phyloP scores from a whole-genome alignment of 495 filamentous ascomycete genomes.

The Neurospora tetrasperma region DNA sequence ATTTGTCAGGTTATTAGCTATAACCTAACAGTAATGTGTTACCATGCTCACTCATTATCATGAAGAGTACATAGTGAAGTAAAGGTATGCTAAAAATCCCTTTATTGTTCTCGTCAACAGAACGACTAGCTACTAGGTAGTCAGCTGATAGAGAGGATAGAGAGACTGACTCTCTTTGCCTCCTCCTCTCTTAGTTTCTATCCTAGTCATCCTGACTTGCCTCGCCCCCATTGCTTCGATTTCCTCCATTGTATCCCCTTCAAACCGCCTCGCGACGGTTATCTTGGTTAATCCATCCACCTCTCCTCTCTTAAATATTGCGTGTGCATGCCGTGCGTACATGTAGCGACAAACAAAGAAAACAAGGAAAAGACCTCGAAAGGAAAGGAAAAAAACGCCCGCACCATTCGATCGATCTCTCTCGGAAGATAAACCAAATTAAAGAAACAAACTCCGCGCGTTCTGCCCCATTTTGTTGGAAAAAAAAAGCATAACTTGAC shows the following conservation, averaged over 20 bases:
- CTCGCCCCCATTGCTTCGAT: no score
- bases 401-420: neutral
- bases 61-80: no score
- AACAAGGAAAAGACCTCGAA: neutral
- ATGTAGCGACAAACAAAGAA: neutral
- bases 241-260: no score
- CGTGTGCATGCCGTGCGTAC: neutral
- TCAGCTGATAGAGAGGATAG: neutral
- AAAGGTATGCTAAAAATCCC: neutral
- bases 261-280: no score
- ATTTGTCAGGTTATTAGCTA: no score
- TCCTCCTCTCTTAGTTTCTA: neutral
- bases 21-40: no score
- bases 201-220: no score
- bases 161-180: neutral
- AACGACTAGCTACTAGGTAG: neutral
- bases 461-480: neutral
- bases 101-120: neutral
- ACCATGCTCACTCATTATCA: no score
- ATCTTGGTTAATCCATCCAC: no score
- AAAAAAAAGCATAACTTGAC: neutral
- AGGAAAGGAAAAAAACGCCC: neutral
- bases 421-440: no score
- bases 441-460: neutral
- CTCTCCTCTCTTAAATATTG: neutral